Conservation (phyloP, 1,284 basidiomycete species). For the Athelia sp. region DNA sequence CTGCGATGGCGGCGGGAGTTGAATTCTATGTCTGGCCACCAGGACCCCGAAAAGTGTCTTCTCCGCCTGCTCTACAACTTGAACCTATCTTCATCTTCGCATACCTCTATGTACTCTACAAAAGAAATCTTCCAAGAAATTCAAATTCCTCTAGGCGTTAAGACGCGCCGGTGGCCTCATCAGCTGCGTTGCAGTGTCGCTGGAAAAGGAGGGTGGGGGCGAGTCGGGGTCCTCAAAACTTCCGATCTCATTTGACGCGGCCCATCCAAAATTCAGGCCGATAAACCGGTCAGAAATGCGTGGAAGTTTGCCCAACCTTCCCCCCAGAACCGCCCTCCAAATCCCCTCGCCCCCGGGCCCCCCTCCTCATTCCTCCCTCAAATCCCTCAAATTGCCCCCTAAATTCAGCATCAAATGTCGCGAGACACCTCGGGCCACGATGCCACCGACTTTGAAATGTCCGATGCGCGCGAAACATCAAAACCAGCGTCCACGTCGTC, state of each 20-base stretch:
- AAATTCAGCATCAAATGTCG: not conserved
- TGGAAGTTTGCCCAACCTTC: not conserved
- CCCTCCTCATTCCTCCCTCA: not conserved
- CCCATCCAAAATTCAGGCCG: not conserved
- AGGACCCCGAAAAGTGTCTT: no score
- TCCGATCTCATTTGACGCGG: conserved; percentile 1
- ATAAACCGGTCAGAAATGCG: conserved; percentile 1
- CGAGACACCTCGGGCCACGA: not conserved
- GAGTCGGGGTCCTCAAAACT: not conserved
- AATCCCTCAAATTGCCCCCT: not conserved
- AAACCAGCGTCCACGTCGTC: not conserved
- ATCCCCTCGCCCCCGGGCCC: not conserved
- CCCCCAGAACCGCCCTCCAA: not conserved
- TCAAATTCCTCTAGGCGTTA: no score
- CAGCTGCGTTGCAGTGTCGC: no score
- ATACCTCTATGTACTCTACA: no score
- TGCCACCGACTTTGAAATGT: not conserved
- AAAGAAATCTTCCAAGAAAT: no score
- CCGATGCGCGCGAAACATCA: not conserved
- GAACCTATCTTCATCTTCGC: no score
- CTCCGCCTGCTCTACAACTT: no score
- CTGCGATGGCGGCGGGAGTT: no score
- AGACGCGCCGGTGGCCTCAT: no score
- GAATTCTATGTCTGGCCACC: no score
- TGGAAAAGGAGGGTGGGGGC: not conserved